Evolutionary conservation across 768 basidiomycete species (phyloP).

Genomic region (Cantharellus anzutake): DNA sequence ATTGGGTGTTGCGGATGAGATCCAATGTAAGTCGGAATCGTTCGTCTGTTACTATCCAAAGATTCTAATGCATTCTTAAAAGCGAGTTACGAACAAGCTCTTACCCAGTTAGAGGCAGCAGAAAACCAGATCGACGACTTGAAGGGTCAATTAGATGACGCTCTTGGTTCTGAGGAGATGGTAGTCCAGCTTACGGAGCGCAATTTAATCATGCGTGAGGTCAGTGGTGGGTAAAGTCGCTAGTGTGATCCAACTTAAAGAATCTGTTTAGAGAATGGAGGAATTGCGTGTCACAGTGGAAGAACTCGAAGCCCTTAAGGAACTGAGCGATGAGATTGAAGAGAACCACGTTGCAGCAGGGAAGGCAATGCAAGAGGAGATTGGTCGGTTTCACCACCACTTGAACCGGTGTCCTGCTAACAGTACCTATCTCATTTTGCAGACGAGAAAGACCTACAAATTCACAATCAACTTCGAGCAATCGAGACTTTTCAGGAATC

Average conservation of each 20-base stretch:
- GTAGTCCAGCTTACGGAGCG: slow-evolving; percentile 88
- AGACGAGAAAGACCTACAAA: slow-evolving; percentile 37
- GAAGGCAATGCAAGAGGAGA: slow-evolving; percentile 72
- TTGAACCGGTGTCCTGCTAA: background rate
- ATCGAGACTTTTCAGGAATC: slow-evolving; percentile 54
- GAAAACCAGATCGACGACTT: slow-evolving; percentile 87
- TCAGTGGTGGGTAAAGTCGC: slow-evolving; percentile 17
- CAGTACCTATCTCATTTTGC: background rate
- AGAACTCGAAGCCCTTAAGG: slow-evolving; percentile 88
- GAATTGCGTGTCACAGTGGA: slow-evolving; percentile 94
- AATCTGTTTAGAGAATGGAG: slow-evolving; percentile 62
- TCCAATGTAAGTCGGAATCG: slow-evolving; percentile 38
- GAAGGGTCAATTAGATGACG: slow-evolving; percentile 86
- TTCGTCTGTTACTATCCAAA: background rate
- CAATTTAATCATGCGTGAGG: slow-evolving; percentile 82
- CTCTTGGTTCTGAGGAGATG: slow-evolving; percentile 90
- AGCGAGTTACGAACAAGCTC: slow-evolving; percentile 66
- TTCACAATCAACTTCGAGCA: slow-evolving; percentile 46
- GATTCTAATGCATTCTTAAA: background rate
- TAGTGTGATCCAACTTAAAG: background rate
- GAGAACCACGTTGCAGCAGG: slow-evolving; percentile 92
- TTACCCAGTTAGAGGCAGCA: slow-evolving; percentile 70
- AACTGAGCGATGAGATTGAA: slow-evolving; percentile 92
- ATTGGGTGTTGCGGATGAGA: slow-evolving; percentile 50
- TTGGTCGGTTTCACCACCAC: slow-evolving; percentile 34